Conservation (phyloP, 2,329 filamentous ascomycete genomes). For the Elsinoe australis region DNA sequence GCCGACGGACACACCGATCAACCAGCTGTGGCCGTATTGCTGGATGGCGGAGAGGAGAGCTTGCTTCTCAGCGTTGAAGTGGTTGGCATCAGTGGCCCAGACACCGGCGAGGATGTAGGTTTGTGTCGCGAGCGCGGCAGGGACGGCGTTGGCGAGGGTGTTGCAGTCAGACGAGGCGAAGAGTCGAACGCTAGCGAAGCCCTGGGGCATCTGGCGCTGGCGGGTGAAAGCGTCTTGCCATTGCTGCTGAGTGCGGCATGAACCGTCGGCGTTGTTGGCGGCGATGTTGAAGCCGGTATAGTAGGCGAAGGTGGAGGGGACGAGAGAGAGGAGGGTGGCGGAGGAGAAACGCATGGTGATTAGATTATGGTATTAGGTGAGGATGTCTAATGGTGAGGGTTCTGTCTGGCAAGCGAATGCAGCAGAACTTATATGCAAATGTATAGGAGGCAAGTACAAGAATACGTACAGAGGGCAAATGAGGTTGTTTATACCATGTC, state of each 20-base stretch:
- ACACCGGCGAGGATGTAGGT: constrained; percentile 74
- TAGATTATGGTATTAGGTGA: not conserved
- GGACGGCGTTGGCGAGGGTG: constrained; percentile 61
- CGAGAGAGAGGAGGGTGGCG: constrained; percentile 23
- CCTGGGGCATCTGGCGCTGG: constrained; percentile 53
- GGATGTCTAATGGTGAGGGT: not conserved
- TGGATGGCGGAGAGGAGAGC: constrained; percentile 63
- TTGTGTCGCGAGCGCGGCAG: constrained; percentile 72
- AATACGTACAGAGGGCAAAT: not conserved
- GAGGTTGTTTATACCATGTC: constrained; percentile 14
- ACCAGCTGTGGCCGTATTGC: constrained; percentile 58
- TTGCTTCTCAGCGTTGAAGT: constrained; percentile 64
- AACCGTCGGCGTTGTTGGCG: constrained; percentile 52
- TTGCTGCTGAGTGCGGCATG: constrained; percentile 50
- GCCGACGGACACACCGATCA: constrained; percentile 78
- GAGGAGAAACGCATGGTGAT: constrained; percentile 11
- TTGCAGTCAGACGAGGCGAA: constrained; percentile 66
- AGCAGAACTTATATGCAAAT: not conserved
- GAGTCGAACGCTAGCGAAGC: constrained; percentile 63
- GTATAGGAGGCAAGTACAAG: not conserved
- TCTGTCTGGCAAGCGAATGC: not conserved
- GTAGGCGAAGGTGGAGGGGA: constrained; percentile 31
- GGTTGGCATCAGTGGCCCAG: constrained; percentile 62
- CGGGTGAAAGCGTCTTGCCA: constrained; percentile 64
- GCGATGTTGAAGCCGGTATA: constrained; percentile 69